These are phyloP conservation scores for Chaetomium tenue DNA, from an alignment of 495 filamentous ascomycete species.

Conservation along the genomic window DNA sequence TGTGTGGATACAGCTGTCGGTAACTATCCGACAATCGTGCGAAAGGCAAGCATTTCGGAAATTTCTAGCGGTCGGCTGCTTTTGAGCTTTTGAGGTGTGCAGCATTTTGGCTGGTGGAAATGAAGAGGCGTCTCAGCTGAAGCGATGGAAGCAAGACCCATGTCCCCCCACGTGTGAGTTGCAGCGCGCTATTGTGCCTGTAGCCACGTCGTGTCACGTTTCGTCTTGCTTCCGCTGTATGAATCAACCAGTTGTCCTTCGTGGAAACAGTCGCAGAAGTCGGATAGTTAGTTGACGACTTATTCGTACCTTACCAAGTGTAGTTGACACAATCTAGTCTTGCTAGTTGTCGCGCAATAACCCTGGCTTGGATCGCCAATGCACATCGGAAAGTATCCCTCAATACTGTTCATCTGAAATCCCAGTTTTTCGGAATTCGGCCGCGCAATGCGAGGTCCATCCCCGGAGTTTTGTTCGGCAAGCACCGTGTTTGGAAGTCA, in stretches of 20 bases:
- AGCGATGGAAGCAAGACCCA: not conserved
- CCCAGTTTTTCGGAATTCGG: not conserved
- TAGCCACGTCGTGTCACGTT: not conserved
- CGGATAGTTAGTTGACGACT: no score
- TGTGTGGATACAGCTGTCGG: not conserved
- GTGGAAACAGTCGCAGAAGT: no score
- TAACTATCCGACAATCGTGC: not conserved
- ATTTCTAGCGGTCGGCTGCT: not conserved
- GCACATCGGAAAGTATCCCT: no score
- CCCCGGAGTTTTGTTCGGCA: not conserved
- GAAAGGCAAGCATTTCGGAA: no score
- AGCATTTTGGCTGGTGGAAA: not conserved
- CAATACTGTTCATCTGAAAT: not conserved
- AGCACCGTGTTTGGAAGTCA: not conserved
- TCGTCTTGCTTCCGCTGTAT: not conserved
- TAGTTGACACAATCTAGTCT: no score
- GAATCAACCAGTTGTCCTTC: no score
- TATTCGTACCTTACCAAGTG: no score
- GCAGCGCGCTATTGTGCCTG: no score
- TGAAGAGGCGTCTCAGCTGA: not conserved
- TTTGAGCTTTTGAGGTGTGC: not conserved
- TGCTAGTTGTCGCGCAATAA: no score
- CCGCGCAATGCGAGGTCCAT: not conserved
- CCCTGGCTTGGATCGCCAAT: no score
- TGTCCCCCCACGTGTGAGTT: constrained; percentile 9